phyloP scores from a whole-genome alignment of 305 asterid species.

The Andrographis paniculata region DNA sequence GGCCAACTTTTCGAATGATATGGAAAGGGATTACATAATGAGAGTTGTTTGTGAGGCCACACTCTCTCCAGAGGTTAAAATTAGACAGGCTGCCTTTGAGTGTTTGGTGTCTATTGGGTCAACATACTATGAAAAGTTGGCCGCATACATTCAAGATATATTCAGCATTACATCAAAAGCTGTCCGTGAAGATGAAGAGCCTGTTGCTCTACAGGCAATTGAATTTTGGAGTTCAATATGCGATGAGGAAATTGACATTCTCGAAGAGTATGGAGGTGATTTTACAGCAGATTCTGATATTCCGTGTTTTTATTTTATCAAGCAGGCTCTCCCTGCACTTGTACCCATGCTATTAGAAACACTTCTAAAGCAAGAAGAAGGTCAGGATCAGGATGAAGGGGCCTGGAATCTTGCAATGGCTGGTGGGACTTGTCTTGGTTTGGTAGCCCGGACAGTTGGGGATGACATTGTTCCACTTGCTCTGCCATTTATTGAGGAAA shows the following conservation, averaged over 20 bases:
- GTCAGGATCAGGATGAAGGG: conserved; percentile 93
- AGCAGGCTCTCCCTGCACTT: conserved; percentile 89
- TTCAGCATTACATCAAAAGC: conserved; percentile 84
- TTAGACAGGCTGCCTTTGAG: conserved; percentile 89
- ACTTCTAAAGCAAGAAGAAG: conserved; percentile 90
- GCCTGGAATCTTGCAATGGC: conserved; percentile 99
- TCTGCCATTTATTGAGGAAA: conserved; percentile 83
- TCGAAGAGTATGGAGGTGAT: conserved; percentile 76
- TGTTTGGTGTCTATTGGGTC: conserved; percentile 87
- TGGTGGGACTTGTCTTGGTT: conserved; percentile 94
- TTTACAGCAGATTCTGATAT: conserved; percentile 74
- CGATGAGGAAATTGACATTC: conserved; percentile 87
- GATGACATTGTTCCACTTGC: conserved; percentile 86
- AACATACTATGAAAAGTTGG: conserved; percentile 70
- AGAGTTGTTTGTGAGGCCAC: conserved; percentile 93
- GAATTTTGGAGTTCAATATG: conserved; percentile 92
- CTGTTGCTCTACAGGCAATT: conserved; percentile 94
- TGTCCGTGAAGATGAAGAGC: conserved; percentile 72
- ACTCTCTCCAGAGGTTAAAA: conserved; percentile 67
- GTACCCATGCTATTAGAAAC: conserved; percentile 86
- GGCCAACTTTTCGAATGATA: conserved; percentile 78
- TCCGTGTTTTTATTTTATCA: conserved; percentile 71
- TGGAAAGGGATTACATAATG: conserved; percentile 93
- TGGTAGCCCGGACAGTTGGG: conserved; percentile 86
- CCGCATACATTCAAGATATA: conserved; percentile 74